Evolutionary conservation across 192 early-diverging fungal species (phyloP).

Genomic region (Gaertneriomyces semiglobifer): DNA sequence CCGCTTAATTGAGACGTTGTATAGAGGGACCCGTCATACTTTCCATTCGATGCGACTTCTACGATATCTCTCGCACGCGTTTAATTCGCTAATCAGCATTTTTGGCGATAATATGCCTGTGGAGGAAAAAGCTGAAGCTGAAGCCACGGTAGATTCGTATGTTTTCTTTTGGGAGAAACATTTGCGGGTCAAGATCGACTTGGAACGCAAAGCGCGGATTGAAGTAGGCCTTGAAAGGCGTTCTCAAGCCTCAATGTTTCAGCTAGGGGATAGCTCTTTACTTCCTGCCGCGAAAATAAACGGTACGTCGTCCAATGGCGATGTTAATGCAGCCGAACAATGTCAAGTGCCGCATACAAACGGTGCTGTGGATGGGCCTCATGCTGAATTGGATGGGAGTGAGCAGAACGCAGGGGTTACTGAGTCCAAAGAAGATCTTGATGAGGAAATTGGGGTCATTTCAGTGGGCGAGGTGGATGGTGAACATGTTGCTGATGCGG

Average conservation of each 20-base stretch:
- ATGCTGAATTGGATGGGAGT: too few relatives aligned
- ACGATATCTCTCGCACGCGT: conserved; percentile 48
- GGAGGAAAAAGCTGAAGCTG: conserved; percentile 43
- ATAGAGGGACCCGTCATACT: conserved; percentile 50
- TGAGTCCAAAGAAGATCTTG: too few relatives aligned
- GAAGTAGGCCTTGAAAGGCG: not conserved
- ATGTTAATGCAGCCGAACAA: too few relatives aligned
- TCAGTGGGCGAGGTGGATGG: conserved; percentile 31
- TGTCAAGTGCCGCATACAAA: too few relatives aligned
- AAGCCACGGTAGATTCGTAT: conserved; percentile 34
- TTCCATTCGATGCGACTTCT: conserved; percentile 51
- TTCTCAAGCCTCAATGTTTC: too few relatives aligned
- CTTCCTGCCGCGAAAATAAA: too few relatives aligned
- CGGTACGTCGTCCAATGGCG: too few relatives aligned
- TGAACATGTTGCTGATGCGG: conserved; percentile 44
- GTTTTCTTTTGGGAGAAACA: conserved; percentile 42
- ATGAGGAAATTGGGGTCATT: conserved; percentile 5
- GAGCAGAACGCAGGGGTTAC: too few relatives aligned
- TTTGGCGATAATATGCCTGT: conserved; percentile 41
- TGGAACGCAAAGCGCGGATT: conserved; percentile 12
- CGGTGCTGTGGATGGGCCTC: too few relatives aligned
- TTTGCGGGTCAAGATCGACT: conserved; percentile 8
- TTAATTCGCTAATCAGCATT: conserved; percentile 35
- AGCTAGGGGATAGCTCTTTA: too few relatives aligned
- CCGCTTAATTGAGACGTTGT: conserved; percentile 47